A percentile compares a stretch with the other conserved stretches of the same genome.
Evolutionary conservation across 176 grass and related monocot genomes (phyloP).

Genomic region (Oryza punctata): DNA sequence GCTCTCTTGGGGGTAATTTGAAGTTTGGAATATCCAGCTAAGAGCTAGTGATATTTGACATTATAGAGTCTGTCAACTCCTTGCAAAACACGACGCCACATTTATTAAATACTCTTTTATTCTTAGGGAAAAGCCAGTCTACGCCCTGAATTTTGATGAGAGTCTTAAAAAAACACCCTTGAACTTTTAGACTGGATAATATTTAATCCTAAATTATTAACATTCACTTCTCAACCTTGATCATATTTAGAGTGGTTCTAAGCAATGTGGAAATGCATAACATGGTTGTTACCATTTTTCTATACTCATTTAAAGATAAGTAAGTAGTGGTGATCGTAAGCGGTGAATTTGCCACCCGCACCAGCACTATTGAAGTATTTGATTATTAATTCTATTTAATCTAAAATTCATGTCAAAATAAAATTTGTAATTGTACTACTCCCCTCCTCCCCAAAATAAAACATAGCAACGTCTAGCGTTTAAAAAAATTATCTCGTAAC

Average conservation of each 20-base stretch:
- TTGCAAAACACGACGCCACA: not conserved
- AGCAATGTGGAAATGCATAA: not conserved
- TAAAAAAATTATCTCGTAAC: no score
- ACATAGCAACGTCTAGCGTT: no score
- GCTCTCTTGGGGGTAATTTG: not conserved
- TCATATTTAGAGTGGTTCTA: not conserved
- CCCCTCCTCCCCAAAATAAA: no score
- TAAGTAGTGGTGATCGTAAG: no score
- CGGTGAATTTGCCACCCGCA: no score
- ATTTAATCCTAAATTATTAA: not conserved
- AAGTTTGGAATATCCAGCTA: not conserved
- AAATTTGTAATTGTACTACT: no score
- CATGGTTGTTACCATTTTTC: not conserved
- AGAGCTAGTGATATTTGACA: not conserved
- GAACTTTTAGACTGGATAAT: no score
- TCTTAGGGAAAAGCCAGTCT: not conserved
- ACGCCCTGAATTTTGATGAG: not conserved
- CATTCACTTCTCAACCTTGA: not conserved
- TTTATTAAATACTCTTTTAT: not conserved
- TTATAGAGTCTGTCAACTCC: not conserved
- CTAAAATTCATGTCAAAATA: no score
- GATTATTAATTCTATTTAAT: not conserved
- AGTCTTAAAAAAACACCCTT: no score
- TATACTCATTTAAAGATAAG: no score
- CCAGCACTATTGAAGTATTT: not conserved